Evolutionary conservation across 2,329 filamentous ascomycete genomes (phyloP), one percentile per base, ranked within the genome.

Genomic region (Aspergillus flavus): DNA sequence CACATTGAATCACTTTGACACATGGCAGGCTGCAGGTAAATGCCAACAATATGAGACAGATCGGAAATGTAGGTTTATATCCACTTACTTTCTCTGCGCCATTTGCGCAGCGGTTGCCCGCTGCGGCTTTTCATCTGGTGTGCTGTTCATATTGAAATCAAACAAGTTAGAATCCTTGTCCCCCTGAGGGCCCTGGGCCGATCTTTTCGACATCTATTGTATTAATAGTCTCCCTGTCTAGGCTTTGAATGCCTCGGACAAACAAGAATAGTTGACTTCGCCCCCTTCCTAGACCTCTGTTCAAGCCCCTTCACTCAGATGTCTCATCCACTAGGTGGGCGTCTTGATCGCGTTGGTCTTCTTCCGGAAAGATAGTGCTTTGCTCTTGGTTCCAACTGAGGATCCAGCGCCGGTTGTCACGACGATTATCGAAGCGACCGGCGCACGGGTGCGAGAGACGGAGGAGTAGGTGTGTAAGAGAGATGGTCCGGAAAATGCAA

Each of bases 51-150:
- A 66, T 67, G 26, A 61, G 59, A 45, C 57, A 66, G 61, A 34
- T 59, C 57, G 65, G 54, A 65, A 68, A 63, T 46, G 64, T 60
- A 57, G 12, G 34, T 36, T 5, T 16, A 34, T 61, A 66, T 65
- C 65, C 54, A 85, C 84, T 81, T 78, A 86, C 84, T 82, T 86
- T 77, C 84, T 81, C 64, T 74, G 76, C 36, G 84, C 84, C 75
- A 86, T 57, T 74, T 86, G 84, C 45, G 84, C 83, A 45, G 84
- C 84, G 32, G 83, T 86, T 39, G 84, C 84, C 74, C 79, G 80
- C 68, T 81, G 78, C 30, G 81, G 80, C 68, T 78, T 76, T 2
- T 85, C 83, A 54, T 78, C 78, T 32, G 76, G 75, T 59, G 78
- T 78, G 36, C 76, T 77, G 57, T 76, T 75, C 77, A 79, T 78